phyloP scores from a whole-genome alignment of 2,329 filamentous ascomycete genomes.

The Pseudogymnoascus sp. region DNA sequence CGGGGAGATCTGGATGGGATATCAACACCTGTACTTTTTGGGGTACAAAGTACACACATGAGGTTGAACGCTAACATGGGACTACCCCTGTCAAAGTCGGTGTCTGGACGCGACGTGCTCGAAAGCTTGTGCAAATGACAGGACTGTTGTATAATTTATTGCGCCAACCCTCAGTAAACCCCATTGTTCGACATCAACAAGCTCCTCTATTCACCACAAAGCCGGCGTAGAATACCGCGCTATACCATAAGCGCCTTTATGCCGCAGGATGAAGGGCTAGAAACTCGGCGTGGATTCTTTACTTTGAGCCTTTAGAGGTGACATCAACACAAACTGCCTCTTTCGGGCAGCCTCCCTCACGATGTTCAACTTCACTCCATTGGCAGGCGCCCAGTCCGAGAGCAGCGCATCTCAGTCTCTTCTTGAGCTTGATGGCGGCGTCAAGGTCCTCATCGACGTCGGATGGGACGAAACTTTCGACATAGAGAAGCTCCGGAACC shows the following conservation, averaged over 20 bases:
- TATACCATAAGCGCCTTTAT: not conserved
- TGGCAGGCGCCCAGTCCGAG: constrained; percentile 83
- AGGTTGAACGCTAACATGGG: constrained; percentile 5
- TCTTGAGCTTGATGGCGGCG: constrained; percentile 88
- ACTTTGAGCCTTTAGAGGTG: not conserved
- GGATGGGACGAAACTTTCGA: constrained; percentile 95
- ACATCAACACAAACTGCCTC: not conserved
- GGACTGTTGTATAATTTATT: constrained; percentile 4
- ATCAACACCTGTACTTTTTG: constrained; percentile 8
- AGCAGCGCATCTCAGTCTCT: constrained; percentile 90
- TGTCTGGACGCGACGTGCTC: not conserved
- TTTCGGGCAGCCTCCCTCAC: constrained; percentile 17
- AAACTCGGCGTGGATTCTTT: not conserved
- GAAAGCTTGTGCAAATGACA: constrained; percentile 6
- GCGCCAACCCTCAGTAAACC: not conserved
- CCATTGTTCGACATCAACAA: not conserved
- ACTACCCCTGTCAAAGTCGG: not conserved
- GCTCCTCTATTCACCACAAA: not conserved
- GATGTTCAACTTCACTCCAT: constrained; percentile 95
- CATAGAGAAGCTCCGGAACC: constrained; percentile 67
- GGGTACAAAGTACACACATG: constrained; percentile 5
- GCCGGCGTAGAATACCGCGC: not conserved
- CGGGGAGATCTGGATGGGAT: constrained; percentile 7
- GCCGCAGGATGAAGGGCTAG: constrained; percentile 5
- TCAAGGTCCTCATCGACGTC: constrained; percentile 90